Evolutionary conservation across 257 asterid genomes (phyloP), one percentile per base, ranked within the genome.

Genomic region (Nicotiana attenuata): DNA sequence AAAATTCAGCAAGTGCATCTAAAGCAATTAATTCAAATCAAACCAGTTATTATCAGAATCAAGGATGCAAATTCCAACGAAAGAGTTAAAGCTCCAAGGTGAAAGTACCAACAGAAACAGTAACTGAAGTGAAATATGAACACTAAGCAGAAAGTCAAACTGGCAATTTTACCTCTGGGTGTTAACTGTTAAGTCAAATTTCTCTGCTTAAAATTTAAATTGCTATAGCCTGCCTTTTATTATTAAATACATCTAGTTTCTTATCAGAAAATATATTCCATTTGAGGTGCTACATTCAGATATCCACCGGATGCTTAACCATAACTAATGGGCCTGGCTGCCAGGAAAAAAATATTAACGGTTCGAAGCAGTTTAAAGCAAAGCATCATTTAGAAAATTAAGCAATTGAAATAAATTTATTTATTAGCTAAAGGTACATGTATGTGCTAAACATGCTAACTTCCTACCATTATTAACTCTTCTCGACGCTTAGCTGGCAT

Each of bases 401-500:
- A 71, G 60, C 22, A 71, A 31, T 31, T 31, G 35, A 31, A 31
- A 31, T 31, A 31, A 33, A 33, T 33, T 33, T 33, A 33, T 33
- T 33, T 33, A 33, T 47, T 24, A 38, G 76, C 76, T 24, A 76
- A 24, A 14, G 45, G 11, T 45, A 57, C 47, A 60, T 55, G 63
- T 65, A 41, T 61, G 26, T 80, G 20, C 6, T 9, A 47, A 79
- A 50, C 50, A 52, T 9, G 81, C 19, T 41, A 83, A 57, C 24
- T 17, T 29, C 45, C 33, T 76, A 96, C 99, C 99, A 90, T 92
- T 86, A 84, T 86, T 85, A 96, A 85, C 89, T 93, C 97, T 85
- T 96, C 97, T 60, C 88, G 95, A 22, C 99, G 99, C 26, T 88
- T 78, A 22, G 92, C 75, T 69, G 99, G 99, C 98, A 96, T 92